A percentile compares a stretch with the other conserved stretches of the same genome.
phyloP scores from a whole-genome alignment of 345 rosid species.

The Salix caprea region DNA sequence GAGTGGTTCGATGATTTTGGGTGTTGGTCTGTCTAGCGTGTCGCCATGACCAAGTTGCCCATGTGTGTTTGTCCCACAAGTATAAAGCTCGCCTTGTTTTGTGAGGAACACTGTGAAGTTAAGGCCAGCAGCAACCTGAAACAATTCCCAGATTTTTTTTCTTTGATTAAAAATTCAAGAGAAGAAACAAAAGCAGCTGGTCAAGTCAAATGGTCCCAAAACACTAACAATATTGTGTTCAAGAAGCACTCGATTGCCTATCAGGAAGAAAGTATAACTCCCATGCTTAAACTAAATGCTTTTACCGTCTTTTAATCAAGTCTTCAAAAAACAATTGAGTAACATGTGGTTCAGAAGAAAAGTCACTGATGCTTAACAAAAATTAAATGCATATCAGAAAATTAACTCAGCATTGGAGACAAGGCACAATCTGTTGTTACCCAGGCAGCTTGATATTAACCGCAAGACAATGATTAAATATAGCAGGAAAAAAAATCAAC shows the following conservation, averaged over 20 bases:
- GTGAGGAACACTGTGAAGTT: slow-evolving; percentile 82
- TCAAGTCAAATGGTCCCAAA: neutral
- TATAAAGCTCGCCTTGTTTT: slow-evolving; percentile 66
- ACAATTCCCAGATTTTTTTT: slow-evolving; percentile 11
- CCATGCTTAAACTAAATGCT: neutral
- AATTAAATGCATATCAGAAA: neutral
- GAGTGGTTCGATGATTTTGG: slow-evolving; percentile 55
- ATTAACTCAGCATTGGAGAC: neutral
- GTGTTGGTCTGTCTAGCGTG: slow-evolving; percentile 67
- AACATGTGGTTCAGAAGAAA: neutral
- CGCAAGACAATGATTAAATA: neutral
- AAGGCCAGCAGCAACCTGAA: slow-evolving; percentile 91
- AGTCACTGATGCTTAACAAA: neutral
- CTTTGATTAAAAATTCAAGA: neutral
- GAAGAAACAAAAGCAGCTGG: neutral
- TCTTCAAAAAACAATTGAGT: neutral
- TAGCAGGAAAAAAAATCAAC: neutral
- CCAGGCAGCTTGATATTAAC: neutral
- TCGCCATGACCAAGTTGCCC: slow-evolving; percentile 98
- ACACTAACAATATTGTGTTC: neutral
- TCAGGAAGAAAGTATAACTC: neutral
- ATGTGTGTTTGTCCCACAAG: slow-evolving; percentile 74
- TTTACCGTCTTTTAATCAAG: neutral
- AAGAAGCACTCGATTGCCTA: neutral
- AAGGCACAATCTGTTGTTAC: neutral